phyloP scores from a whole-genome alignment of 768 basidiomycete genomes.

The Rhodotorula sphaerocarpa region DNA sequence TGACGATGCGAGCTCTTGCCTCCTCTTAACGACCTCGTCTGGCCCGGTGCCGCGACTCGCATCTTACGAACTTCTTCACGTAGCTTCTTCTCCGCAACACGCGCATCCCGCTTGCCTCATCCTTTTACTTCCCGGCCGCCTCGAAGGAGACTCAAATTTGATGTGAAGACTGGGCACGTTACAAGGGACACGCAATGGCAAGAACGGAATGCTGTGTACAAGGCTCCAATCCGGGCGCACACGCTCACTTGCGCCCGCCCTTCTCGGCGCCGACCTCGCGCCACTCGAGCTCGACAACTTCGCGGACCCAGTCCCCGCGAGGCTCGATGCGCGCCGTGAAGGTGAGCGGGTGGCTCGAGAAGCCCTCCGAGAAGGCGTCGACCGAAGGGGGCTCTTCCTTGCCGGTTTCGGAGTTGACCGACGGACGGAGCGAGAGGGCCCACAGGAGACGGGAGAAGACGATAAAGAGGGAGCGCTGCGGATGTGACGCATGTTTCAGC shows the following conservation, averaged over 20 bases:
- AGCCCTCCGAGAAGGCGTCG: conserved; percentile 28
- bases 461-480: conserved; percentile 30
- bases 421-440: conserved; percentile 7
- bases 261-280: background rate
- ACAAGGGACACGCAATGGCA: too few species aligned
- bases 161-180: too few species aligned
- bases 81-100: too few species aligned
- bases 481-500: background rate
- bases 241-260: background rate
- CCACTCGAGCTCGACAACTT: background rate
- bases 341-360: conserved; percentile 26
- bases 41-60: too few species aligned
- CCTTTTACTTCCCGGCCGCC: too few species aligned
- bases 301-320: background rate
- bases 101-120: too few species aligned
- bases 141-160: too few species aligned
- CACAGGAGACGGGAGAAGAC: conserved; percentile 21
- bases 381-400: conserved; percentile 5
- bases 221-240: too few species aligned
- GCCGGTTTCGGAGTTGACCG: conserved; percentile 7
- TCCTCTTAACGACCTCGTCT: too few species aligned
- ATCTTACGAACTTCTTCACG: too few species aligned
- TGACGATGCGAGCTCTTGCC: too few species aligned
- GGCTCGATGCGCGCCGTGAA: conserved; percentile 15
- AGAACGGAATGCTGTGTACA: too few species aligned